These are phyloP conservation scores for Debaryomyces subglobosus DNA, from an alignment of 1,139 yeast genomes.

Conservation along the genomic window DNA sequence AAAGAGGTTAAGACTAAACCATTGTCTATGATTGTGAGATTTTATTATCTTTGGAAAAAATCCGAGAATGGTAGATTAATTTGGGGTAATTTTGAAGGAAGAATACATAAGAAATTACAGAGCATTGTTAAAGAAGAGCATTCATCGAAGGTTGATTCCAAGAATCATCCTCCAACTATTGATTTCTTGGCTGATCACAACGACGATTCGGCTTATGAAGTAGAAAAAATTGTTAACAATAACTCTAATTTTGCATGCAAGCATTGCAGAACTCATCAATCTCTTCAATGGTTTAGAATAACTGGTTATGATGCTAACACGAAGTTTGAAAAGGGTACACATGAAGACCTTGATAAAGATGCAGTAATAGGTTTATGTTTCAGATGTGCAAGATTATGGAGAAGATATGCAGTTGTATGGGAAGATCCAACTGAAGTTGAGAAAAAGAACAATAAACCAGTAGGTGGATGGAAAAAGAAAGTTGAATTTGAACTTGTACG, in stretches of 20 bases:
- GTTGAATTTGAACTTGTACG: slow-evolving; percentile 72
- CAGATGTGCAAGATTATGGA: slow-evolving; percentile 90
- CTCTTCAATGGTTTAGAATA: slow-evolving; percentile 70
- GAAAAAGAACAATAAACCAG: slow-evolving; percentile 41
- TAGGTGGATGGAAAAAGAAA: slow-evolving; percentile 58
- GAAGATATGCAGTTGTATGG: slow-evolving; percentile 91
- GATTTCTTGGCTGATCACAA: slow-evolving; percentile 60
- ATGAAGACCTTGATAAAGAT: slow-evolving; percentile 25
- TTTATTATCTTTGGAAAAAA: slow-evolving; percentile 90
- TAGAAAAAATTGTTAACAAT: slow-evolving; percentile 41
- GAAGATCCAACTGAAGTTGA: slow-evolving; percentile 74
- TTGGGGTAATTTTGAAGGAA: slow-evolving; percentile 84
- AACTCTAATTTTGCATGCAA: slow-evolving; percentile 57
- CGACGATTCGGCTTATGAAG: slow-evolving; percentile 73
- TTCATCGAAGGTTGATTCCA: slow-evolving; percentile 18
- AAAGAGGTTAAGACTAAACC: slow-evolving; percentile 72
- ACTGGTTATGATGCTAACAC: slow-evolving; percentile 58
- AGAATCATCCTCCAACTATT: slow-evolving; percentile 18
- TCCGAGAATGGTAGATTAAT: slow-evolving; percentile 71
- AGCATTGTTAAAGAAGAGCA: slow-evolving; percentile 37
- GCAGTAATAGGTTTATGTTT: slow-evolving; percentile 65
- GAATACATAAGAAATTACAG: slow-evolving; percentile 58
- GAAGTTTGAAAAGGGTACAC: slow-evolving; percentile 22
- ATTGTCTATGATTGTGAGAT: slow-evolving; percentile 77
- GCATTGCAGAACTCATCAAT: slow-evolving; percentile 58